These are phyloP conservation scores for Eimeria sp. DNA, from an alignment of 169 alveolate species.

Conservation along the genomic window DNA sequence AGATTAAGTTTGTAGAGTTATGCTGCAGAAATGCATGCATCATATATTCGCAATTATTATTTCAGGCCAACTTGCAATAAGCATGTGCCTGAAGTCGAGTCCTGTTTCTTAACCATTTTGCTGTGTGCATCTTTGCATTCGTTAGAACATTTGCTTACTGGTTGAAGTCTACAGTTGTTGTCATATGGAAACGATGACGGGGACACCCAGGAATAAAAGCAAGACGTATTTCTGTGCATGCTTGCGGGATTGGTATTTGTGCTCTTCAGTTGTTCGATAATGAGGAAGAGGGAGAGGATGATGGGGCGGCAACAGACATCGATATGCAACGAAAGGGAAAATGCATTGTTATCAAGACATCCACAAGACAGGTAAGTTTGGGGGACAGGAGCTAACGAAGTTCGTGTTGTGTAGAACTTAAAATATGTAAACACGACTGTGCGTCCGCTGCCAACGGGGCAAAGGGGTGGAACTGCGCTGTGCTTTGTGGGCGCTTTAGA, in stretches of 20 bases:
- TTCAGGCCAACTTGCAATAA: not conserved
- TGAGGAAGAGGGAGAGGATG: conserved; percentile 82
- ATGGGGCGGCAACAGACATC: conserved; percentile 86
- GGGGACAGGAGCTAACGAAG: not conserved
- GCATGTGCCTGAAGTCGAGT: not conserved
- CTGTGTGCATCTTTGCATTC: not conserved
- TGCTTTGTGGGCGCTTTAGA: conserved; percentile 87
- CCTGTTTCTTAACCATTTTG: not conserved
- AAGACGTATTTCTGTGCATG: not conserved
- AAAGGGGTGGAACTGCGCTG: not conserved
- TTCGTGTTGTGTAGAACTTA: not conserved
- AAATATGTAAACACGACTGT: not conserved
- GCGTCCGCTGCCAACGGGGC: not conserved
- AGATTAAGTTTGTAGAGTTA: conserved; percentile 77
- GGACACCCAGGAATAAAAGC: not conserved
- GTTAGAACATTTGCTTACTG: not conserved
- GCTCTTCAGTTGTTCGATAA: conserved; percentile 73
- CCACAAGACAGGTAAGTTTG: conserved; percentile 91
- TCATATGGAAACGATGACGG: not conserved
- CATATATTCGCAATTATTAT: not conserved
- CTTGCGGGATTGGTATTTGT: not conserved
- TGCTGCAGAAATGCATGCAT: conserved; percentile 27
- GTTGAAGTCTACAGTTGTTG: not conserved
- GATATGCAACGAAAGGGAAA: conserved; percentile 89
- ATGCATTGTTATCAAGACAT: conserved; percentile 95